phyloP scores from a whole-genome alignment of 2,329 filamentous ascomycete genomes.

The Ophiocordyceps camponoti-floridani region DNA sequence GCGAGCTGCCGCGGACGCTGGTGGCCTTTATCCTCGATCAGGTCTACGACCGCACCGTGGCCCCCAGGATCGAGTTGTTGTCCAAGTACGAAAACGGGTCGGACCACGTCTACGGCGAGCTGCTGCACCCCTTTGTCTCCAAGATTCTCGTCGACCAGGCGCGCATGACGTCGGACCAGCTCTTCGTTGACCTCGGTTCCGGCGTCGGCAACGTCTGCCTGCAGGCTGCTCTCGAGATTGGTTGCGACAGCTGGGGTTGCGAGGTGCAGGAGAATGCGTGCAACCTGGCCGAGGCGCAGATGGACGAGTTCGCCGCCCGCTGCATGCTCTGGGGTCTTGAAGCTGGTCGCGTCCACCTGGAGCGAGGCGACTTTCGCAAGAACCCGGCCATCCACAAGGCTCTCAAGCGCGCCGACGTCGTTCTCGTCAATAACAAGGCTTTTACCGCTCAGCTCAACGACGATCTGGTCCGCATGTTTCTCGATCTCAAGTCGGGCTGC shows the following conservation, averaged over 20 bases:
- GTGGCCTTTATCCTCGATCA: slow-evolving; percentile 72
- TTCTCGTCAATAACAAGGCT: slow-evolving; percentile 95
- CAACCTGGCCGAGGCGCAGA: slow-evolving; percentile 62
- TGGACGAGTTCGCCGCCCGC: slow-evolving; percentile 66
- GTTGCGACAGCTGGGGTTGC: slow-evolving; percentile 89
- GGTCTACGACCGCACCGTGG: slow-evolving; percentile 83
- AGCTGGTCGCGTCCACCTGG: slow-evolving; percentile 61
- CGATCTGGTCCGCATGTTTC: slow-evolving; percentile 68
- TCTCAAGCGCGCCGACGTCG: slow-evolving; percentile 76
- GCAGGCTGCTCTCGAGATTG: slow-evolving; percentile 82
- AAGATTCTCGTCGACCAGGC: slow-evolving; percentile 63
- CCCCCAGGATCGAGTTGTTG: slow-evolving; percentile 68
- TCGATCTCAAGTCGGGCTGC: slow-evolving; percentile 82
- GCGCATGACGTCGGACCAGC: slow-evolving; percentile 60
- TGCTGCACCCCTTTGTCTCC: slow-evolving; percentile 69
- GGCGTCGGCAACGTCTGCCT: slow-evolving; percentile 92
- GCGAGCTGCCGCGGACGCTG: slow-evolving; percentile 51
- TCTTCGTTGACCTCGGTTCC: slow-evolving; percentile 89
- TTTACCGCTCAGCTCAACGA: slow-evolving; percentile 82
- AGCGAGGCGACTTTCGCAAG: slow-evolving; percentile 69
- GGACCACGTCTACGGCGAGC: slow-evolving; percentile 88
- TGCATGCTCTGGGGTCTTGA: slow-evolving; percentile 79
- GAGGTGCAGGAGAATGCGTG: slow-evolving; percentile 91
- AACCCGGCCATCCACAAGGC: slow-evolving; percentile 52
- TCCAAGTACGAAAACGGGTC: slow-evolving; percentile 77